Evolutionary conservation across 352 stramenopile species (phyloP).

Genomic region (Globisporangium paddicum): DNA sequence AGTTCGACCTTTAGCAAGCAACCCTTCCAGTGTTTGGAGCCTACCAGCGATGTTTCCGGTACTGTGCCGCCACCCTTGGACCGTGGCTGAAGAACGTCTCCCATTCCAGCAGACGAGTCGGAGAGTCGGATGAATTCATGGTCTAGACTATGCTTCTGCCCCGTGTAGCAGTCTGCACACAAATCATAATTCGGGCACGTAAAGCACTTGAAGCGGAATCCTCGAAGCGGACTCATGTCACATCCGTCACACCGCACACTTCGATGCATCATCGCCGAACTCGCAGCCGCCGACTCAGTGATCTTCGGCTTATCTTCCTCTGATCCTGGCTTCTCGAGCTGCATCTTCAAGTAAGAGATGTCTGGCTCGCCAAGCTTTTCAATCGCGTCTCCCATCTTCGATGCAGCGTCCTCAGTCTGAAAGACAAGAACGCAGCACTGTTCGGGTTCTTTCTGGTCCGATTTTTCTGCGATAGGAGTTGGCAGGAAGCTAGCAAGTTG

Average conservation of each 20-base stretch:
- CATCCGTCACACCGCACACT: slow-evolving; percentile 80
- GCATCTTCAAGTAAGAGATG: slow-evolving; percentile 25
- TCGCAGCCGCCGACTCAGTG: slow-evolving; percentile 18
- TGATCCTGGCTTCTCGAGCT: slow-evolving; percentile 1
- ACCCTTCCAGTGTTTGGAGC: slow-evolving; percentile 65
- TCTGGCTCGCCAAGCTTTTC: slow-evolving; percentile 35
- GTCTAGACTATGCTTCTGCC: slow-evolving; percentile 52
- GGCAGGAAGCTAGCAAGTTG: slow-evolving; percentile 15
- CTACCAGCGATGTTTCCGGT: slow-evolving; percentile 45
- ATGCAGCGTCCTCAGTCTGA: slow-evolving; percentile 30
- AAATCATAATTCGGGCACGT: slow-evolving; percentile 75
- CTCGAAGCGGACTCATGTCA: slow-evolving; percentile 58
- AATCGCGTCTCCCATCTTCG: slow-evolving; percentile 43
- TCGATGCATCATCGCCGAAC: slow-evolving; percentile 38
- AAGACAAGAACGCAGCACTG: slow-evolving; percentile 49
- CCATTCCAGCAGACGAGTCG: slow-evolving; percentile 31
- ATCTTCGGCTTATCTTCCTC: neutral
- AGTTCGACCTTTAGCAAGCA: slow-evolving; percentile 42
- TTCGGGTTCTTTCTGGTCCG: neutral
- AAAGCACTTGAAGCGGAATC: slow-evolving; percentile 77
- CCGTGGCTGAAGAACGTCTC: slow-evolving; percentile 53
- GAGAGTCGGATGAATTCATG: slow-evolving; percentile 64
- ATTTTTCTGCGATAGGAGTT: neutral
- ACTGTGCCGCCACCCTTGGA: slow-evolving; percentile 49
- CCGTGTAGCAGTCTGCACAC: slow-evolving; percentile 60